Evolutionary conservation across 2,329 filamentous ascomycete genomes (phyloP).

Genomic region (Grosmannia penicillata): DNA sequence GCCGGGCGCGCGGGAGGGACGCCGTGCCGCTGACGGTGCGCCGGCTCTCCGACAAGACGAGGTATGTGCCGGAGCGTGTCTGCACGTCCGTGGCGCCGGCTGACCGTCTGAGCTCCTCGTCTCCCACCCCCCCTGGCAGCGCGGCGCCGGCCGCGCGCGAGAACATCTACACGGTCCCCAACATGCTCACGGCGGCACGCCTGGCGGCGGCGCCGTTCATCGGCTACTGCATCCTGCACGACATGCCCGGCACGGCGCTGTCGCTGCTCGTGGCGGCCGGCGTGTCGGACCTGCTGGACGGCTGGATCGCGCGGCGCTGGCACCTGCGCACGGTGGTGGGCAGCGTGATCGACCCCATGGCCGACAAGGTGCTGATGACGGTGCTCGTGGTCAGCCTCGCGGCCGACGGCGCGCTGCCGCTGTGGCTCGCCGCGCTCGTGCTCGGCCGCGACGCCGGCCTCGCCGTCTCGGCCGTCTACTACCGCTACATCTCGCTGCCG

Average conservation of each 20-base stretch:
- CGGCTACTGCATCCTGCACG: conserved; percentile 77
- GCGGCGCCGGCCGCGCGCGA: conserved; percentile 41
- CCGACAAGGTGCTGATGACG: conserved; percentile 93
- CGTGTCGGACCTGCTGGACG: conserved; percentile 82
- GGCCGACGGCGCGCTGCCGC: conserved; percentile 66
- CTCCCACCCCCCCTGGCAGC: not conserved
- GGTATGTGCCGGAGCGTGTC: not conserved
- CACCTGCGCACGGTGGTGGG: conserved; percentile 87
- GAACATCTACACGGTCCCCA: conserved; percentile 95
- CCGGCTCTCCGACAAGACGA: not conserved
- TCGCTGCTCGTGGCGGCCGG: conserved; percentile 86
- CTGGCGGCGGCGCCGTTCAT: conserved; percentile 70
- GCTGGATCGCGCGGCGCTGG: conserved; percentile 82
- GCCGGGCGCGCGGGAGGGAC: not conserved
- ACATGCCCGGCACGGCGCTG: conserved; percentile 64
- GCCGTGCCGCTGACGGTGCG: not conserved
- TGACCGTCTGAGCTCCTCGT: not conserved
- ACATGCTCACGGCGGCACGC: conserved; percentile 77
- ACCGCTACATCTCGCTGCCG: conserved; percentile 86
- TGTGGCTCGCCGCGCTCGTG: conserved; percentile 82
- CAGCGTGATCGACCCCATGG: conserved; percentile 90
- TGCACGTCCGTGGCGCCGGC: not conserved
- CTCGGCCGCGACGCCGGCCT: conserved; percentile 77
- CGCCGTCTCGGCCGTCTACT: conserved; percentile 79
- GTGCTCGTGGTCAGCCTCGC: conserved; percentile 76